phyloP scores from a whole-genome alignment of 768 basidiomycete species.

The Hortiboletus flavorubellus region DNA sequence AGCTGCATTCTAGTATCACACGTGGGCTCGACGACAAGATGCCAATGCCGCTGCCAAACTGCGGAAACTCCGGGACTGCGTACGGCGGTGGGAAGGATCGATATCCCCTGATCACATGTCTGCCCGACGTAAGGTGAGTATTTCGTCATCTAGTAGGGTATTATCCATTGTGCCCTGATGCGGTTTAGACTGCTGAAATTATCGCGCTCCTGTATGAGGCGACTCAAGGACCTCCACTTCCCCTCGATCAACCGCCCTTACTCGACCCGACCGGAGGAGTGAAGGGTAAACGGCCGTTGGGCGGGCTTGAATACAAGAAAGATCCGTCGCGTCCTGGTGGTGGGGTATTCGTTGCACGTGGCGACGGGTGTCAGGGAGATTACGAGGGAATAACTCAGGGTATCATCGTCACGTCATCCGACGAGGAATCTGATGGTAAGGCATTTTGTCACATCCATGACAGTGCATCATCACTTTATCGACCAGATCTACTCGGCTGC shows the following conservation, averaged over 20 bases:
- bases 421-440: conserved; percentile 53
- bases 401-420: conserved; percentile 48
- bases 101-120: conserved; percentile 94
- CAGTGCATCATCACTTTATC: conserved; percentile 3
- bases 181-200: conserved; percentile 79
- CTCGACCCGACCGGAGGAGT: conserved; percentile 81
- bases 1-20: conserved; percentile 69
- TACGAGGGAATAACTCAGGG: conserved; percentile 56
- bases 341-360: conserved; percentile 74
- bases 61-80: conserved; percentile 77
- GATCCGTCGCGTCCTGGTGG: conserved; percentile 83
- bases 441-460: conserved; percentile 13
- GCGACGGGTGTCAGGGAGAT: conserved; percentile 42
- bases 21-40: conserved; percentile 84
- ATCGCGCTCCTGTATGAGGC: conserved; percentile 90
- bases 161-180: background rate
- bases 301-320: conserved; percentile 66
- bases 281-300: conserved; percentile 50
- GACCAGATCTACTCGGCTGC: conserved; percentile 11
- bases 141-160: background rate
- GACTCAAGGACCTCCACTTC: conserved; percentile 69
- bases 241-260: conserved; percentile 53
- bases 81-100: conserved; percentile 82
- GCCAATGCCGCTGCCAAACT: conserved; percentile 69
- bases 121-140: conserved; percentile 77